Conservation (phyloP, 371 early-diverging fungal genomes). For the Capillidium heterosporum region DNA sequence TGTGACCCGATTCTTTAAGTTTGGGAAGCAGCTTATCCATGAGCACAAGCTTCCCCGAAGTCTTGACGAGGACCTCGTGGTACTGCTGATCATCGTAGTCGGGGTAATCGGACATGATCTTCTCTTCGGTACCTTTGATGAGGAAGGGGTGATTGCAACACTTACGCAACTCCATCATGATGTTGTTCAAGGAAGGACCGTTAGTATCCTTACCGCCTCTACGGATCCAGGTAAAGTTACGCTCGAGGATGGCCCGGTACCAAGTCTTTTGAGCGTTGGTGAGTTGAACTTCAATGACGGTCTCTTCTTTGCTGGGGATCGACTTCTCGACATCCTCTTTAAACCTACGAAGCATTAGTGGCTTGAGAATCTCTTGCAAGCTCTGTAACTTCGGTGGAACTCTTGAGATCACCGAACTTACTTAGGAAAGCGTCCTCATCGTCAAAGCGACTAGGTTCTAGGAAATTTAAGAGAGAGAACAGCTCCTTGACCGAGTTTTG, state of each 20-base stretch:
- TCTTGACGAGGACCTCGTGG: constrained; percentile 55
- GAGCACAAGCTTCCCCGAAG: constrained; percentile 75
- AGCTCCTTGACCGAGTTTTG: constrained; percentile 88
- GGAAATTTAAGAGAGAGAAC: constrained; percentile 80
- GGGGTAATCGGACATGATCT: constrained; percentile 39
- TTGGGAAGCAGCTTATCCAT: constrained; percentile 75
- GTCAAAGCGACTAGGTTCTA: constrained; percentile 56
- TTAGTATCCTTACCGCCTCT: constrained; percentile 29
- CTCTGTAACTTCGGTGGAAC: constrained; percentile 55
- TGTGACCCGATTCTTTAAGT: constrained; percentile 64
- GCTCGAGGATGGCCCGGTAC: constrained; percentile 83
- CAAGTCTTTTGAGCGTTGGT: constrained; percentile 71
- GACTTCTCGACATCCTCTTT: constrained; percentile 76
- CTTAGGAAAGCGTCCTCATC: constrained; percentile 51
- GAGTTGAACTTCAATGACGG: constrained; percentile 71
- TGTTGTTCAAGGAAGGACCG: constrained; percentile 17
- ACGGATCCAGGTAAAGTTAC: constrained; percentile 59
- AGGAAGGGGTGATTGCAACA: constrained; percentile 78
- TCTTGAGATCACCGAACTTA: constrained; percentile 53
- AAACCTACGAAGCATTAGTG: constrained; percentile 54
- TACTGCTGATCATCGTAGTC: constrained; percentile 38
- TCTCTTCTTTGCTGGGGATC: constrained; percentile 76
- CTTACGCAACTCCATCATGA: constrained; percentile 67
- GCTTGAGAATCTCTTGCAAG: constrained; percentile 46
- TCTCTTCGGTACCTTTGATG: constrained; percentile 72